These are phyloP conservation scores for Suillus tomentosus DNA, from an alignment of 768 basidiomycete genomes.

Conservation along the genomic window DNA sequence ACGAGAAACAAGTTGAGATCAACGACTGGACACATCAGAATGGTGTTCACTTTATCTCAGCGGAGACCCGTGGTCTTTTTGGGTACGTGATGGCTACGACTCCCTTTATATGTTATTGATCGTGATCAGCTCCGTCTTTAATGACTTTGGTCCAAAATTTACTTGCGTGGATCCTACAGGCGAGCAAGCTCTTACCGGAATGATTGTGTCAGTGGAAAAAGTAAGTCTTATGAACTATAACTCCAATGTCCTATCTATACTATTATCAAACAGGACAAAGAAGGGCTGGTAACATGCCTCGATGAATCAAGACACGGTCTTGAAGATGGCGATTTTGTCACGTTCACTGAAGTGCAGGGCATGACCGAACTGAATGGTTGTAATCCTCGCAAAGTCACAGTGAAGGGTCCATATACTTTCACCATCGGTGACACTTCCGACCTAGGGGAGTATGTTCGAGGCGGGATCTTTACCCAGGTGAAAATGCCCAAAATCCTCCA, in stretches of 20 bases:
- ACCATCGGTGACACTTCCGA: slow-evolving; percentile 89
- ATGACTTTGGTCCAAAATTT: slow-evolving; percentile 94
- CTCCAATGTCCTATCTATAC: background rate
- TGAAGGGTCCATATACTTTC: slow-evolving; percentile 98
- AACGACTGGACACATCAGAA: slow-evolving; percentile 93
- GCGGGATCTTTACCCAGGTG: slow-evolving; percentile 96
- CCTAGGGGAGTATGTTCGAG: slow-evolving; percentile 75
- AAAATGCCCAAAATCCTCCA: slow-evolving; percentile 98
- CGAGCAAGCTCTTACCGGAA: slow-evolving; percentile 89
- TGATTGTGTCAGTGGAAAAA: slow-evolving; percentile 94
- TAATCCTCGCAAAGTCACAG: slow-evolving; percentile 87
- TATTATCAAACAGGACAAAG: slow-evolving; percentile 56
- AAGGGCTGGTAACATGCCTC: slow-evolving; percentile 93
- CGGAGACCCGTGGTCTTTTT: slow-evolving; percentile 92
- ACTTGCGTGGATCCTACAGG: slow-evolving; percentile 98
- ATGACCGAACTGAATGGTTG: slow-evolving; percentile 91
- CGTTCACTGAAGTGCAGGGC: slow-evolving; percentile 94
- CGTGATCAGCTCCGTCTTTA: slow-evolving; percentile 78
- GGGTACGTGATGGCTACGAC: slow-evolving; percentile 54
- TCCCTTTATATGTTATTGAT: slow-evolving; percentile 12
- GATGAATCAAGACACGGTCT: slow-evolving; percentile 97
- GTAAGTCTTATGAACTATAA: slow-evolving; percentile 37
- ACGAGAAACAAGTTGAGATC: slow-evolving; percentile 88
- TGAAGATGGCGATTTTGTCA: slow-evolving; percentile 98
- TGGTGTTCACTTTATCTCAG: slow-evolving; percentile 87